Evolutionary conservation across 352 stramenopile genomes (phyloP), one percentile per base, ranked within the genome.

Genomic region (Pythium phragmiticola): DNA sequence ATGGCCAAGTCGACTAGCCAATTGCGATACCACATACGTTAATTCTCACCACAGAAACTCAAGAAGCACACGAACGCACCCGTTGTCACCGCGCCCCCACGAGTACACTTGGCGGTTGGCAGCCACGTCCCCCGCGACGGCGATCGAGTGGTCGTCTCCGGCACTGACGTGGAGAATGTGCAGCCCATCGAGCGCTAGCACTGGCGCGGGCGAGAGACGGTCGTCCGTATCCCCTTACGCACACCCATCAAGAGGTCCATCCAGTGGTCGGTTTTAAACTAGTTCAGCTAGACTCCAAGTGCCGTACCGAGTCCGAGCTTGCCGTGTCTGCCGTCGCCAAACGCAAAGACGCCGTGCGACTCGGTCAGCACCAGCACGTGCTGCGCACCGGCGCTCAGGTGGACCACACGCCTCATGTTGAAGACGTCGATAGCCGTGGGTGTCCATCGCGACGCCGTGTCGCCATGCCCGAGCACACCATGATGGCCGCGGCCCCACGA

Each of bases 41-140:
- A 30, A 30, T 30, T 5, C 4, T 30, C 26, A 30, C 26, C 26
- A 30, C 26, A 30, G 37, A n/a, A 43, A 43, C 37, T 19, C 14
- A 23, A 48, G 7, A 48, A 48, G 2, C 8, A 23, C 45, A 30
- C 45, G 21, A 50, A 3, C 37, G 8, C 73, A 94, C 85, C 85
- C 85, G 23, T 89, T 86, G 13, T 58, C 55, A 13, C 83, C 85
- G 17, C 74, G 68, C 3, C 85, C 85, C 85, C 85, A 94, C 3
- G 84, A 87, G 62, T 89, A 89, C n/a, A 94, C 80, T 67, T 94
- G 85, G 1, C 80, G 76, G 70, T 87, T 89, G 36, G 80, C 84
- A 14, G 78, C 73, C 2, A 33, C 19, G 56, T 90, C 83, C 1
- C 82, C 83, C 17, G 76, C 78, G 58, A 90, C 72, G 3, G 68